These are phyloP conservation scores for Penicillium decumbens DNA, from an alignment of 2,329 filamentous ascomycete genomes.

Conservation along the genomic window DNA sequence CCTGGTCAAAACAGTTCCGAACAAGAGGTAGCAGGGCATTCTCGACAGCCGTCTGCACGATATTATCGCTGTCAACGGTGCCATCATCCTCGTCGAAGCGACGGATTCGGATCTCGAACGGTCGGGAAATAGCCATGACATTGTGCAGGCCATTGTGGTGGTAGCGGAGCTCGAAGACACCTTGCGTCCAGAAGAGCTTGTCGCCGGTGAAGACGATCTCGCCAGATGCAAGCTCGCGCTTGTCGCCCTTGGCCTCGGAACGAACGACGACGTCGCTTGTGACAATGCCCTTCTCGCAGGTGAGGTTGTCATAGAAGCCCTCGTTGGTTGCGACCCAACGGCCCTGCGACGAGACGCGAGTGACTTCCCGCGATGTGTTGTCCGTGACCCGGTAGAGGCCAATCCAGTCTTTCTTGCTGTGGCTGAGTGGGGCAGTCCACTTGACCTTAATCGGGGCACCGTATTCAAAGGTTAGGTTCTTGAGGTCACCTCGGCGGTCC, in stretches of 20 bases:
- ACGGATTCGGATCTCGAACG: constrained; percentile 82
- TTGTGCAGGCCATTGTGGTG: constrained; percentile 90
- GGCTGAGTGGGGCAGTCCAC: constrained; percentile 83
- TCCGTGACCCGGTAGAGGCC: constrained; percentile 95
- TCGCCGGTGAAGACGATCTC: constrained; percentile 86
- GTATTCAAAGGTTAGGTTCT: constrained; percentile 78
- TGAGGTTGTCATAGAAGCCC: constrained; percentile 69
- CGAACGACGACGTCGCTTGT: constrained; percentile 59
- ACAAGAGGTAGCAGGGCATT: constrained; percentile 73
- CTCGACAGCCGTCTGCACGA: constrained; percentile 68
- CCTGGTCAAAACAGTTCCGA: constrained; percentile 85
- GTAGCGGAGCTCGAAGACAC: constrained; percentile 94
- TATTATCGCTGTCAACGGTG: constrained; percentile 54
- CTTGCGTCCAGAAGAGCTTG: constrained; percentile 95
- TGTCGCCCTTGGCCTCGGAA: constrained; percentile 41
- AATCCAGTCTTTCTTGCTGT: constrained; percentile 90
- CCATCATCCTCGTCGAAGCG: constrained; percentile 73
- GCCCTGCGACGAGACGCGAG: constrained; percentile 77
- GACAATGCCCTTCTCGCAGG: constrained; percentile 71
- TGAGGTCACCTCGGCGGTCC: constrained; percentile 56
- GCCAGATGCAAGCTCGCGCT: constrained; percentile 63
- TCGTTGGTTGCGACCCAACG: constrained; percentile 81
- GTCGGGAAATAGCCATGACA: constrained; percentile 88
- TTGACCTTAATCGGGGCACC: constrained; percentile 82
- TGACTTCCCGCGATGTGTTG: constrained; percentile 78